A percentile compares a stretch with the other conserved stretches of the same genome.
phyloP scores from a whole-genome alignment of 2,329 filamentous ascomycete genomes.

The Dothistroma septosporum region DNA sequence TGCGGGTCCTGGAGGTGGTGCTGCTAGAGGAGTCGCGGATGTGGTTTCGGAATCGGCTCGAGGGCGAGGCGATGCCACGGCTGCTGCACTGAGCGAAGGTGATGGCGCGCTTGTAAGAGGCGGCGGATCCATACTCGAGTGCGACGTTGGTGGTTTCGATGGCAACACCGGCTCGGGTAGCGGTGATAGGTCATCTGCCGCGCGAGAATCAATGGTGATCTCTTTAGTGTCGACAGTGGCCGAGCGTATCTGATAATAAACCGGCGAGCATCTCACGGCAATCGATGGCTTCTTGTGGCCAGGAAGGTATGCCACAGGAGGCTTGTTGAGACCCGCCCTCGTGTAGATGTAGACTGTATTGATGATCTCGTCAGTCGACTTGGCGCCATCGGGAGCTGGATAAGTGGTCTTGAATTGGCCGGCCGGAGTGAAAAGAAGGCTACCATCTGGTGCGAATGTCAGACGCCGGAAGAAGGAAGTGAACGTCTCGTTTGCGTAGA shows the following conservation, averaged over 20 bases:
- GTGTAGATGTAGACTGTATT: slow-evolving; percentile 99
- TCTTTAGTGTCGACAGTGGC: slow-evolving; percentile 66
- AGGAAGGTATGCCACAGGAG: slow-evolving; percentile 88
- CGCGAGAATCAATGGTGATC: slow-evolving; percentile 89
- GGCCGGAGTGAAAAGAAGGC: slow-evolving; percentile 86
- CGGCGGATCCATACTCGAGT: slow-evolving; percentile 77
- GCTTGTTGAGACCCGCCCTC: slow-evolving; percentile 90
- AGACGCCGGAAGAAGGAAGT: slow-evolving; percentile 94
- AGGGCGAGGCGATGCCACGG: slow-evolving; percentile 51
- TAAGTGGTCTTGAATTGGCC: slow-evolving; percentile 88
- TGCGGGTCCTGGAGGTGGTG: slow-evolving; percentile 42
- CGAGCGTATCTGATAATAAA: slow-evolving; percentile 78
- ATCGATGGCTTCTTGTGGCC: slow-evolving; percentile 98
- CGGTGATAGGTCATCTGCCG: slow-evolving; percentile 76
- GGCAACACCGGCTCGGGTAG: slow-evolving; percentile 74
- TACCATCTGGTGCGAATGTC: slow-evolving; percentile 93
- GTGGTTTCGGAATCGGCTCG: slow-evolving; percentile 50
- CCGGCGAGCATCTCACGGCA: slow-evolving; percentile 87
- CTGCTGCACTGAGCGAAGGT: slow-evolving; percentile 46
- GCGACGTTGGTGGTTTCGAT: slow-evolving; percentile 54
- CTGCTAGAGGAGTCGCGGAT: slow-evolving; percentile 46
- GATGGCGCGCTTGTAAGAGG: slow-evolving; percentile 56
- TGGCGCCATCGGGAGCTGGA: slow-evolving; percentile 63
- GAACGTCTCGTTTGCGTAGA: slow-evolving; percentile 94
- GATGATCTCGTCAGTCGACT: slow-evolving; percentile 76